Base-by-base conservation (phyloP, 2,329 filamentous ascomycete genomes). In the Dryadomyces quercivorus region DNA sequence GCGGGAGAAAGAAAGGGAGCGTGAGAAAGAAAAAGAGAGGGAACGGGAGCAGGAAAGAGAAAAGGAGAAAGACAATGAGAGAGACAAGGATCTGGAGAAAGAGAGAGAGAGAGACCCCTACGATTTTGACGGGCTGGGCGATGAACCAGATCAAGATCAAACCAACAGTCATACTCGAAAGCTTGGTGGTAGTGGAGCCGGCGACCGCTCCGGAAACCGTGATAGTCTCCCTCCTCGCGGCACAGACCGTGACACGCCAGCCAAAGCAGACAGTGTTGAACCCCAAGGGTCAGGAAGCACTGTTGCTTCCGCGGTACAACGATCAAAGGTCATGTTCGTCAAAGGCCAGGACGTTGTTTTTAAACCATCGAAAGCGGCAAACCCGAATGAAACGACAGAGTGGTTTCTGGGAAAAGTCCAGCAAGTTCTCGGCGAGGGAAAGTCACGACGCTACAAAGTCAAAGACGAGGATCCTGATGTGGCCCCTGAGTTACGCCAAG, bases 351-450 rank as follows among this genome's bases (percentile, higher is more conserved):
- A 82, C 56, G 82, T 85, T 5, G 82, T 81, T 0, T 85, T 85
- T 68, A 81, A 80, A 61, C 77, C 81, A 13, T 51, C 50, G 1
- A 84, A 82, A 62, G 68, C 71, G 20, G 63, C 69, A 8, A 69
- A 67, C 57, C 72, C 69, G 51, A 70, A 65, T 15, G 75, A 72
- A 65, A 78, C 66, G 64, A 72, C 68, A 3, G 83, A 86, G 60
- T 86, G 82, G 75, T 91, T 91, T 54, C 78, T 91, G 50, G 88
- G 87, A 51, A 85, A 86, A 57, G 88, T 92, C 52, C 85, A 86
- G 57, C 80, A 81, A 52, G 84, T 92, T 15, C 76, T 82, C 52
- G 86, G 86, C 15, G 86, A 91, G 57, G 85, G 85, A 53, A 90
- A 89, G 66, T 85, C 82, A 64, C 77, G 86, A 63, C 80, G 85